Evolutionary conservation across 1,284 basidiomycete genomes (phyloP).

Genomic region (Papiliotrema laurentii): DNA sequence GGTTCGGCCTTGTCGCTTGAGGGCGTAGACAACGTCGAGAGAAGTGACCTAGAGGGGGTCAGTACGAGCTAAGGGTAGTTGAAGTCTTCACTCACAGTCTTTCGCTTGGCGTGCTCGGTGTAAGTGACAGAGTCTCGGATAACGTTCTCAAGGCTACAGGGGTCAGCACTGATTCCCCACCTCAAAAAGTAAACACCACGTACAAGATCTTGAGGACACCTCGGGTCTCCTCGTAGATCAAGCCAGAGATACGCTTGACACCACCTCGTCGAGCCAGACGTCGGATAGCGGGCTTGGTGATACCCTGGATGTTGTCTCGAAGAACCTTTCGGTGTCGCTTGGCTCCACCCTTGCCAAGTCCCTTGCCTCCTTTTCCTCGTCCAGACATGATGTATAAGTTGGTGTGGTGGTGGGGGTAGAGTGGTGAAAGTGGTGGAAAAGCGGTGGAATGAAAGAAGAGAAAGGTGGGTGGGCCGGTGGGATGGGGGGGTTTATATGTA

Average conservation of each 20-base stretch:
- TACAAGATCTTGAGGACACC: constrained; percentile 71
- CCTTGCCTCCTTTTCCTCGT: constrained; percentile 66
- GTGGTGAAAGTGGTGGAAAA: background rate
- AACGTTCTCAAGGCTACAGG: constrained; percentile 53
- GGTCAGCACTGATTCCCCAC: background rate
- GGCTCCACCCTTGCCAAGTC: constrained; percentile 79
- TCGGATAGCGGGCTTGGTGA: constrained; percentile 87
- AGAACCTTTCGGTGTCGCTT: constrained; percentile 82
- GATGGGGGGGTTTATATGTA: no score
- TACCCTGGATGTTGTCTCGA: constrained; percentile 77
- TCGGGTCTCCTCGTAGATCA: constrained; percentile 91
- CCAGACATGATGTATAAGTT: no score
- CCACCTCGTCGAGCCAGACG: constrained; percentile 91
- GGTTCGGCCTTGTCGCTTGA: constrained; percentile 80
- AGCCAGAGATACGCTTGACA: constrained; percentile 90
- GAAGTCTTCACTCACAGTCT: no score
- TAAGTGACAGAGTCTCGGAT: constrained; percentile 85
- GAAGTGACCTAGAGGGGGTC: no score
- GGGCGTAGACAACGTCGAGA: constrained; percentile 72
- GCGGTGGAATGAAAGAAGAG: no score
- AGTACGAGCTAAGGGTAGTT: no score
- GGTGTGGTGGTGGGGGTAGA: no score
- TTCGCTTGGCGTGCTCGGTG: constrained; percentile 91
- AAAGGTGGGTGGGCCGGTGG: no score
- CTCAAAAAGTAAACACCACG: no score